Evolutionary conservation across 805 yeast genomes (phyloP), one percentile per base, ranked within the genome.

Genomic region (Metschnikowia picachoensis): DNA sequence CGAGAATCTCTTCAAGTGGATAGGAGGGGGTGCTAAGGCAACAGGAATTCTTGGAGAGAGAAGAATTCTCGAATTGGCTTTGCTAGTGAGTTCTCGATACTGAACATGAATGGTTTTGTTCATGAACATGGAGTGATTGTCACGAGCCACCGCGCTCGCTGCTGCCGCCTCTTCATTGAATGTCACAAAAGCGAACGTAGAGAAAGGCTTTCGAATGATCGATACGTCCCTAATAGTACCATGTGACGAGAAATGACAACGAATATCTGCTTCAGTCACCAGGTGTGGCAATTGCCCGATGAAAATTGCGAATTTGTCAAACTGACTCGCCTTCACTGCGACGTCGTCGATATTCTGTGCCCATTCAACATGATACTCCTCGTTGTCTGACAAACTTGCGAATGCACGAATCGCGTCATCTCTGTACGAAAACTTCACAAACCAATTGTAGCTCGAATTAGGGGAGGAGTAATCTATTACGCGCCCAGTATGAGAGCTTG

Each of bases 391-490:
- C 50, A 85, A 69, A 55, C 76, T 78, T 3, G 94, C 90, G 69
- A 79, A 88, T 0, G 95, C 95, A 58, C 86, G 76, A 37, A 87
- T 86, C 11, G 96, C 96, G 63, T 89, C 96, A 61, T 87, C 95
- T 38, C 96, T 78, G 61, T 77, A 87, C 2, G 82, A 85, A 67
- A 82, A 88, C 59, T 85, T 85, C 51, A 82, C 78, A 60, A 83
- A 87, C 95, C 95, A 89, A 41, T 64, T 68, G 37, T 67, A 58
- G 50, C 60, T 47, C 52, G 65, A 47, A 6, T 37, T 43, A 6
- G 42, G 46, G 10, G 44, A 37, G 14, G 50, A 50, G 2, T 48
- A 38, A 15, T 37, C 38, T 3, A 44, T 37, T 25, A 58, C 49
- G 17, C 60, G 50, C 2, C 77, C 76, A 15, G 59, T 55, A 20